These are phyloP conservation scores for Suhomyces prunicola DNA, from an alignment of 805 yeast species.

Conservation along the genomic window DNA sequence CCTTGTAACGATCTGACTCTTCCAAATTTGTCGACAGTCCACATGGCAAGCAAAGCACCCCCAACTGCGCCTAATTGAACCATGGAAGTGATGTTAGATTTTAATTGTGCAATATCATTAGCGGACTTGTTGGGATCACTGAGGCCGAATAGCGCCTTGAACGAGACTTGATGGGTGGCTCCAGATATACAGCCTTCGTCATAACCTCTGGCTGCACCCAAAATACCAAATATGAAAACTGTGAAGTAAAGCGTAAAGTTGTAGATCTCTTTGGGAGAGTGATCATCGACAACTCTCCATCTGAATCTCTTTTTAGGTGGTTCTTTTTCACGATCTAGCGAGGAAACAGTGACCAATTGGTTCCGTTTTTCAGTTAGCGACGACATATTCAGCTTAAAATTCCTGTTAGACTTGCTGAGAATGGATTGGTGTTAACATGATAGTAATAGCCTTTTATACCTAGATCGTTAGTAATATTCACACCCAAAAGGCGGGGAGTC, in stretches of 20 bases:
- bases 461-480: not conserved
- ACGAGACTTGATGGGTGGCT: slow-evolving; percentile 41
- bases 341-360: not conserved
- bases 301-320: slow-evolving; percentile 5
- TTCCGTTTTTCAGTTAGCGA: not conserved
- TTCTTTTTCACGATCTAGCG: not conserved
- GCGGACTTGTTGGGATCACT: slow-evolving; percentile 34
- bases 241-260: slow-evolving; percentile 45
- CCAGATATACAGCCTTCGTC: slow-evolving; percentile 56
- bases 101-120: slow-evolving; percentile 40
- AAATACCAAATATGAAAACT: slow-evolving; percentile 49
- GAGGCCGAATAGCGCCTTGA: slow-evolving; percentile 43
- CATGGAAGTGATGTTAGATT: slow-evolving; percentile 56
- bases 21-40: slow-evolving; percentile 49
- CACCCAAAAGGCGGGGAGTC: not conserved
- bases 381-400: not conserved
- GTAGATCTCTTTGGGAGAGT: slow-evolving; percentile 45
- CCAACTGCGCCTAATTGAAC: slow-evolving; percentile 56
- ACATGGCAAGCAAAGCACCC: slow-evolving; percentile 50
- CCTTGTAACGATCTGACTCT: slow-evolving; percentile 47
- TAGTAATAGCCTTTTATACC: not conserved
- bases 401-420: not conserved
- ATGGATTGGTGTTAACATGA: not conserved
- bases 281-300: slow-evolving; percentile 26
- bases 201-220: slow-evolving; percentile 56